Percentiles rank a stretch among this genome's conserved stretches.
Evolutionary conservation across 1,139 yeast species (phyloP).

Genomic region (Taphrina sp.): DNA sequence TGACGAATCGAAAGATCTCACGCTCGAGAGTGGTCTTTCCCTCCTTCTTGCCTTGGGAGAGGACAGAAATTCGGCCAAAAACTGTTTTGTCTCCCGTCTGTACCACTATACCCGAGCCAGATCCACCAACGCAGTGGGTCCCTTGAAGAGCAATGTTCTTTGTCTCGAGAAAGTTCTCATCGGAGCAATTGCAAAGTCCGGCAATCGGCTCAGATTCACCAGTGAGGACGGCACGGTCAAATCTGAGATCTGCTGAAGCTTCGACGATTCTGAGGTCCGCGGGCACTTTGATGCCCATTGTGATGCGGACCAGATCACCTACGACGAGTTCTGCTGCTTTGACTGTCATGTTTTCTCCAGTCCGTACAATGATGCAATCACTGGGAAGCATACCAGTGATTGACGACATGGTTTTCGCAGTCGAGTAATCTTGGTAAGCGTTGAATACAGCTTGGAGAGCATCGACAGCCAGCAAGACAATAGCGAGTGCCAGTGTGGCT

Average conservation of each 20-base stretch:
- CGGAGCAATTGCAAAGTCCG: conserved; percentile 44
- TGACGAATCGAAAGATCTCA: conserved; percentile 51
- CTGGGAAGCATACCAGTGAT: conserved; percentile 51
- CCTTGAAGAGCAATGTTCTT: conserved; percentile 53
- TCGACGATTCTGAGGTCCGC: conserved; percentile 93
- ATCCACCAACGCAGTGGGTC: conserved; percentile 52
- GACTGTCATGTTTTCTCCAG: conserved; percentile 61
- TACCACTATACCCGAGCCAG: conserved; percentile 52
- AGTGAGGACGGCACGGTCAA: conserved; percentile 56
- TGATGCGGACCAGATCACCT: conserved; percentile 73
- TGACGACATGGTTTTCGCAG: conserved; percentile 54
- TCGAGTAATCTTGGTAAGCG: conserved; percentile 54
- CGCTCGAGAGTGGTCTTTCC: conserved; percentile 52
- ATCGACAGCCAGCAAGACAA: conserved; percentile 50
- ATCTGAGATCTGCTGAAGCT: conserved; percentile 73
- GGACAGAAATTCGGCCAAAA: conserved; percentile 53
- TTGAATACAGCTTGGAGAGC: conserved; percentile 53
- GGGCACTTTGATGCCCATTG: conserved; percentile 76
- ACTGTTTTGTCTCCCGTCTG: conserved; percentile 53
- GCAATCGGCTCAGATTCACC: conserved; percentile 51
- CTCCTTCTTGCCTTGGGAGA: conserved; percentile 47
- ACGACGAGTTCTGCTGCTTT: conserved; percentile 71
- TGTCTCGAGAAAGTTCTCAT: conserved; percentile 50
- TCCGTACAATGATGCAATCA: conserved; percentile 64
- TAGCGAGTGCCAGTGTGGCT: conserved; percentile 52